Base-by-base conservation (phyloP, 768 basidiomycete genomes). In the Xerocomellus intermedius region DNA sequence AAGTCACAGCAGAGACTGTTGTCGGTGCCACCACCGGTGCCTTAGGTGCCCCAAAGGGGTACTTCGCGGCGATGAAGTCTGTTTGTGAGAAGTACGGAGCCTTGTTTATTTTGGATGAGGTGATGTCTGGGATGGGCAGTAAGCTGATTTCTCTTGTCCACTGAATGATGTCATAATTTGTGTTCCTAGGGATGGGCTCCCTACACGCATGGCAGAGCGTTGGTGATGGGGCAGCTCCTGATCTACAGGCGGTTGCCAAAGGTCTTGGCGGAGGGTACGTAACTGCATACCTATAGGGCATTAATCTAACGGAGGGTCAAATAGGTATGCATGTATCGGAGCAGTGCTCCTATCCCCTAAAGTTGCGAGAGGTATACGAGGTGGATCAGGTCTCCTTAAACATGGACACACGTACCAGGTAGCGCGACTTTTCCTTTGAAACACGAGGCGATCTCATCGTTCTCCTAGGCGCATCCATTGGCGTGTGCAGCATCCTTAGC, bases 81-180 rank as follows among this genome's bases (percentile, higher is more conserved):
- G 87, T 91, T 19, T 91, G 89, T 60, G 81, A 87, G 37, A 91
- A 87, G 70, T 86, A 79, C 61, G 87, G 78, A 38, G 77, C 65
- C 39, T 71, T 96, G 17, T 86, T 94, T 69, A 91, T 94, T 39
- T 79, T 94, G 35, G 94, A 96, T 64, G 94, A 95, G 72, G 89
- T 94, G 43, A 94, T 95, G 92, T 84, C 86, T 66, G 91, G 91
- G 42, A 92, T 94, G 87, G 91, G 92, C 54, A 83, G 91, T 87
- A 66, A 72, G 88, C 77, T 37, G 33, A 49, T 38, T 24, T 52
- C 44, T 17, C n/a, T 49, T 43, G 24, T 36, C 24, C 6, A 16
- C 16, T 28, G n/a, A 42, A 32, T 12, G 24, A 14, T 39, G n/a
- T 35, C 48, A 44, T 48, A 28, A 49, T 39, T 13, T 8, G 12